A percentile compares a stretch with the other conserved stretches of the same genome.
Evolutionary conservation across 257 asterid genomes (phyloP).

Genomic region (Penstemon eatonii): DNA sequence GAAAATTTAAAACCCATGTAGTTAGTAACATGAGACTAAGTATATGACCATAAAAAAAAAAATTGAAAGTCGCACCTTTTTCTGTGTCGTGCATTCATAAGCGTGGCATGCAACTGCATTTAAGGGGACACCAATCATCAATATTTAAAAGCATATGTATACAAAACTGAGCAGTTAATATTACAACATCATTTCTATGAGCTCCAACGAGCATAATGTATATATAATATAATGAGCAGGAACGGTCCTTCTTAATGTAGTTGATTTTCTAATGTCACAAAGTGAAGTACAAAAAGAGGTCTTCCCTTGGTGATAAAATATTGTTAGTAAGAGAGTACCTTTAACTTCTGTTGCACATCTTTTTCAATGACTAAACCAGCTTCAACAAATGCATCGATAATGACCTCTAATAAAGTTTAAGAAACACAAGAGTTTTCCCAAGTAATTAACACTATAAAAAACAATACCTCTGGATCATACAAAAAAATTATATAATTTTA

Average conservation of each 20-base stretch:
- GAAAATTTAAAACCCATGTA: slow-evolving; percentile 17
- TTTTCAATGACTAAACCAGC: slow-evolving; percentile 84
- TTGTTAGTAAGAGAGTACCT: slow-evolving; percentile 44
- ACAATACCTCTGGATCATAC: slow-evolving; percentile 15
- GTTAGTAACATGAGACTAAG: not conserved
- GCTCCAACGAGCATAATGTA: not conserved
- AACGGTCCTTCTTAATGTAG: not conserved
- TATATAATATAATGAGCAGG: not conserved
- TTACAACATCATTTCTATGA: not conserved
- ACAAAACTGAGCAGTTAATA: slow-evolving; percentile 6
- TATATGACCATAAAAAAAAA: slow-evolving; percentile 3
- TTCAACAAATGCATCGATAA: slow-evolving; percentile 74
- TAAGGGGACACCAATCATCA: slow-evolving; percentile 29
- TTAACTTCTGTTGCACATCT: slow-evolving; percentile 59
- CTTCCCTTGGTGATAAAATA: not conserved
- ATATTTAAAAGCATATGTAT: slow-evolving; percentile 15
- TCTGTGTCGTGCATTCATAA: slow-evolving; percentile 82
- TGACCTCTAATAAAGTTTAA: slow-evolving; percentile 75
- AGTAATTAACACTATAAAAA: slow-evolving; percentile 11
- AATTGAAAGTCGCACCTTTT: slow-evolving; percentile 47
- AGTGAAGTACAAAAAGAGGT: not conserved
- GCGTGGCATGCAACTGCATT: slow-evolving; percentile 93
- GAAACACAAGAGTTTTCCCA: slow-evolving; percentile 37
- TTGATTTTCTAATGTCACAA: not conserved
- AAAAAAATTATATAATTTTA: slow-evolving; percentile 5